Evolutionary conservation across 192 early-diverging fungal species (phyloP).

Genomic region (Backusella liffmaniae): DNA sequence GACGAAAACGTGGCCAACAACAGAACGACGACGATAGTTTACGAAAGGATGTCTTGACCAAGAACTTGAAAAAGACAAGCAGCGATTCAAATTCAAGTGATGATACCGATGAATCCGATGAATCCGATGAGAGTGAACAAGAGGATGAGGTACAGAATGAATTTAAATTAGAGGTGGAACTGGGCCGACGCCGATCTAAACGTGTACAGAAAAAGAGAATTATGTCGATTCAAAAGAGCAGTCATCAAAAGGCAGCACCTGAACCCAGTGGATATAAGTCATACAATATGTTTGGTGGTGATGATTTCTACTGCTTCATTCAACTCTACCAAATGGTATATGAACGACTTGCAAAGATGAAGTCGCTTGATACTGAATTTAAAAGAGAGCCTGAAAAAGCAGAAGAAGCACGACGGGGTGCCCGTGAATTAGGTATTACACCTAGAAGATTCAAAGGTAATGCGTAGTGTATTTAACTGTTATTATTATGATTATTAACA

Average conservation of each 20-base stretch:
- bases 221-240: not conserved
- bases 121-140: slow-evolving; percentile 43
- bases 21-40: slow-evolving; percentile 1
- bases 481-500: not conserved
- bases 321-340: slow-evolving; percentile 80
- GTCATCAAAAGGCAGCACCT: slow-evolving; percentile 5
- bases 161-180: not conserved
- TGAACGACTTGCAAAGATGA: slow-evolving; percentile 77
- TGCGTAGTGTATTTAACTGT: not conserved
- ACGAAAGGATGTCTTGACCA: slow-evolving; percentile 19
- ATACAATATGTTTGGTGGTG: slow-evolving; percentile 83
- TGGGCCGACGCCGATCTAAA: not conserved
- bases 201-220: not conserved
- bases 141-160: slow-evolving; percentile 39
- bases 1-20: slow-evolving; percentile 1
- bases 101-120: slow-evolving; percentile 27
- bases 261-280: slow-evolving; percentile 16
- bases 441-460: slow-evolving; percentile 43
- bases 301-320: slow-evolving; percentile 86
- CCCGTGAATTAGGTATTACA: slow-evolving; percentile 53
- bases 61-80: not conserved
- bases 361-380: slow-evolving; percentile 66
- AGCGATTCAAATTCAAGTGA: not conserved
- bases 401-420: slow-evolving; percentile 56
- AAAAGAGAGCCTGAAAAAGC: slow-evolving; percentile 45